Base-by-base conservation (phyloP, 2,329 filamentous ascomycete genomes). In the Lachnellula subtilissima region DNA sequence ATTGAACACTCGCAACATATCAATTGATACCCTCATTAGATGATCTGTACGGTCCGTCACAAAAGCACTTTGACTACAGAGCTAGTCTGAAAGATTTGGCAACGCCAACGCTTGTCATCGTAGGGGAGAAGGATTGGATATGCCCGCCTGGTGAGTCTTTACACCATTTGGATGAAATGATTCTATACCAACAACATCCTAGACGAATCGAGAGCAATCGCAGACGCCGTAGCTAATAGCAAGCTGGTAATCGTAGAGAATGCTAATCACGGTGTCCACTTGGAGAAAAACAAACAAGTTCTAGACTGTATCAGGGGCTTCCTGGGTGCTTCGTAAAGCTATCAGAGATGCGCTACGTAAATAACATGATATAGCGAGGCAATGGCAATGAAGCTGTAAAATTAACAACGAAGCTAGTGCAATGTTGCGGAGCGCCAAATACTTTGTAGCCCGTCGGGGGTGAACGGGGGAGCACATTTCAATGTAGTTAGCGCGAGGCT, bases 61-160 rank as follows among this genome's bases (percentile, higher is more conserved):
- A 73, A 53, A 74, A 73, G 58, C 72, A 71, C 45, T 73, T 74
- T 55, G 72, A 74, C 52, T 74, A 74, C 54, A 64, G 66, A 2
- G 57, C 65, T 8, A 54, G 63, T 12, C 59, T 74, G 8, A 39
- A 59, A 7, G 49, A 54, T 7, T 68, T 74, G 23, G 69, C 61
- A 5, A 70, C 71, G 12, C 70, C 67, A 43, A 73, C 72, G 0
- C 57, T 74, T 36, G 67, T 74, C 2, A 53, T 74, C 9, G 71
- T 74, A 3, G 73, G 73, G 2, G 68, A 68, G 3, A 64, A 69
- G 53, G 72, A 74, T 52, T 74, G 73, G 72, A 74, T 75, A 14
- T 75, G 72, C 40, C 71, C 72, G 2, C 67, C 66, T 32, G 66
- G 69, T 71, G 59, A 37, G 65, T 35, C 9, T 14, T n/a, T 17